A percentile compares a stretch with the other conserved stretches of the same genome.
Evolutionary conservation across 352 stramenopile genomes (phyloP).

Genomic region (Phytophthora pinifolia): DNA sequence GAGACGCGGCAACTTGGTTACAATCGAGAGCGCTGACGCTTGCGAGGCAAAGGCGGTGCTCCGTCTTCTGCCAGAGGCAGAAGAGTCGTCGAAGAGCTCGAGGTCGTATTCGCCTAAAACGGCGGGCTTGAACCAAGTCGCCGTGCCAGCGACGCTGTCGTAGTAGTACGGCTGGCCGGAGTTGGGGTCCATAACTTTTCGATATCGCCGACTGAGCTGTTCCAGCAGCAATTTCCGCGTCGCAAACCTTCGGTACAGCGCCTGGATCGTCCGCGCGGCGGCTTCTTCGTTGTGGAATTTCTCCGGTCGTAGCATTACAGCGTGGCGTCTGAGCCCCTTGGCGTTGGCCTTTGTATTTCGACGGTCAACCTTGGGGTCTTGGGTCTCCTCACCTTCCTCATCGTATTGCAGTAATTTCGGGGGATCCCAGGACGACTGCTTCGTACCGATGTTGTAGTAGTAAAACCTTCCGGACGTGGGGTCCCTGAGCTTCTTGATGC

Average conservation of each 20-base stretch:
- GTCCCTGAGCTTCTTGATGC: constrained; percentile 65
- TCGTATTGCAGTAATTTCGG: constrained; percentile 43
- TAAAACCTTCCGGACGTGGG: constrained; percentile 47
- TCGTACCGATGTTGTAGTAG: constrained; percentile 77
- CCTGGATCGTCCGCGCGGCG: constrained; percentile 60
- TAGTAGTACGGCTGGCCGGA: constrained; percentile 64
- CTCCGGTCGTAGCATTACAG: constrained; percentile 20
- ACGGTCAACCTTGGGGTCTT: constrained; percentile 6
- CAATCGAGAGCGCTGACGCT: constrained; percentile 1
- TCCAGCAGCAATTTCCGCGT: constrained; percentile 47
- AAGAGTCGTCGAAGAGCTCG: constrained; percentile 32
- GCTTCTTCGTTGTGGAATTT: constrained; percentile 40
- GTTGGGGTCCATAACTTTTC: constrained; percentile 56
- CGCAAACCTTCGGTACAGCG: constrained; percentile 54
- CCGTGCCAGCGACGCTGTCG: constrained; percentile 43
- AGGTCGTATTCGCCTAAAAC: constrained; percentile 59
- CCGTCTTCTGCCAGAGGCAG: constrained; percentile 13
- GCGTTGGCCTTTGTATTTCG: neutral
- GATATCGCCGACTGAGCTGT: constrained; percentile 46
- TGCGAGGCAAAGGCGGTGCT: constrained; percentile 20
- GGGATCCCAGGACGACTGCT: constrained; percentile 70
- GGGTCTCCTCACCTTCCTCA: constrained; percentile 19
- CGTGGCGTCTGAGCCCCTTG: constrained; percentile 7
- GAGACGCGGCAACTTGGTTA: constrained; percentile 26
- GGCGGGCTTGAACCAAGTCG: constrained; percentile 64